A percentile compares a stretch with the other conserved stretches of the same genome.
Evolutionary conservation across 169 alveolate genomes (phyloP).

Genomic region (Cystoisospora suis): DNA sequence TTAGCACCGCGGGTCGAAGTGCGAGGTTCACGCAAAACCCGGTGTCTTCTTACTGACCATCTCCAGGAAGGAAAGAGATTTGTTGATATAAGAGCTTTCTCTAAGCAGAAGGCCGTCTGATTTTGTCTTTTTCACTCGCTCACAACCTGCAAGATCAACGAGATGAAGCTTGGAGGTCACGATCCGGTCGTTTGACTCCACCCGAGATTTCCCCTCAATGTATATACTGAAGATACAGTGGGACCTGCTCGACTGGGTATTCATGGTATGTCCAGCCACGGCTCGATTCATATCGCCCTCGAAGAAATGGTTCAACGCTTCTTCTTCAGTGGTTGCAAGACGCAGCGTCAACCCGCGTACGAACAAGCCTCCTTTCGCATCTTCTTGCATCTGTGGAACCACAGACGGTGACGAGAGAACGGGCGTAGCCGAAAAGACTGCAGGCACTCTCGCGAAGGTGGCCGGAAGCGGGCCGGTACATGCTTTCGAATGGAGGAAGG

Average conservation of each 20-base stretch:
- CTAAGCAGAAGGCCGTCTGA: conserved; percentile 87
- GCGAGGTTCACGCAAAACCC: no score
- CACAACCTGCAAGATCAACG: conserved; percentile 95
- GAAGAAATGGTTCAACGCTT: conserved; percentile 84
- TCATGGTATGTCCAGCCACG: conserved; percentile 87
- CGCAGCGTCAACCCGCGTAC: conserved; percentile 67
- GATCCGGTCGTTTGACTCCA: conserved; percentile 65
- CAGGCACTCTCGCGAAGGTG: no score
- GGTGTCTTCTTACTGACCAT: conserved; percentile 78
- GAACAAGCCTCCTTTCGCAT: conserved; percentile 35
- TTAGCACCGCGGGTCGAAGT: no score
- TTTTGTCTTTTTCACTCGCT: conserved; percentile 92
- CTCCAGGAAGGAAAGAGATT: conserved; percentile 89
- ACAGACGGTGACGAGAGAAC: no score
- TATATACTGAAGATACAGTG: conserved; percentile 92
- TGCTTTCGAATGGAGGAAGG: no score
- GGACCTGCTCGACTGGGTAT: conserved; percentile 88
- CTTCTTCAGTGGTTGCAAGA: conserved; percentile 79
- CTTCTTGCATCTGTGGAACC: conserved; percentile 59
- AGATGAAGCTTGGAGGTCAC: conserved; percentile 83
- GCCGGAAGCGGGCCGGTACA: no score
- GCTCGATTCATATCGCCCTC: conserved; percentile 89
- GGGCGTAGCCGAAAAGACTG: no score
- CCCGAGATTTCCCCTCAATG: conserved; percentile 87
- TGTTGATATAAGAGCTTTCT: conserved; percentile 92